phyloP scores from a whole-genome alignment of 768 basidiomycete species.

The Dentipellis sp. region DNA sequence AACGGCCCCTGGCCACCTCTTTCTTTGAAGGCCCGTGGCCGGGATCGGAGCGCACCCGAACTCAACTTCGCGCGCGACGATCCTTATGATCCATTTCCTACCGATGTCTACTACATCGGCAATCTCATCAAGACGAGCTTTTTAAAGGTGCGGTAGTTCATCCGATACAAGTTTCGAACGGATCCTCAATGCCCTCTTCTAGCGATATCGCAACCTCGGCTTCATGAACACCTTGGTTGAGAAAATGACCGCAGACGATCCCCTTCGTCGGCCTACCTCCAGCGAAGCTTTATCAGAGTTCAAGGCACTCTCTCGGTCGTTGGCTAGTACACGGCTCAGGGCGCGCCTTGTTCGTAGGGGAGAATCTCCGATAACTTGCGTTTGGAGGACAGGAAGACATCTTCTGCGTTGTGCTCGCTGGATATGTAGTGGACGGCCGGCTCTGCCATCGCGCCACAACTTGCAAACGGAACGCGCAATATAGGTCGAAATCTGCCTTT shows the following conservation, averaged over 20 bases:
- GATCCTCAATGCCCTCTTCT: too few relatives aligned
- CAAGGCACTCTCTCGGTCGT: background rate
- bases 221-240: too few relatives aligned
- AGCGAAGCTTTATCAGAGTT: background rate
- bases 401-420: too few relatives aligned
- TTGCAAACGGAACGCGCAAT: too few relatives aligned
- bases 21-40: background rate
- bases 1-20: conserved; percentile 1
- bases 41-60: conserved; percentile 17
- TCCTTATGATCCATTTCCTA: conserved; percentile 15
- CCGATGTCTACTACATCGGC: conserved; percentile 15
- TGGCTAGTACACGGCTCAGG: background rate
- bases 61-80: background rate
- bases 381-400: background rate
- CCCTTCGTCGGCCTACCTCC: background rate
- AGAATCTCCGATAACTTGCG: background rate
- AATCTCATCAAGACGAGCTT: conserved; percentile 11
- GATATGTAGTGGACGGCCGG: too few relatives aligned
- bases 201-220: background rate
- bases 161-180: background rate
- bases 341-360: background rate
- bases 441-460: too few relatives aligned
- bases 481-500: too few relatives aligned
- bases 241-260: background rate
- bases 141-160: conserved; percentile 2